Conservation (phyloP, 2,329 filamentous ascomycete species). For the Claviceps purpurea region DNA sequence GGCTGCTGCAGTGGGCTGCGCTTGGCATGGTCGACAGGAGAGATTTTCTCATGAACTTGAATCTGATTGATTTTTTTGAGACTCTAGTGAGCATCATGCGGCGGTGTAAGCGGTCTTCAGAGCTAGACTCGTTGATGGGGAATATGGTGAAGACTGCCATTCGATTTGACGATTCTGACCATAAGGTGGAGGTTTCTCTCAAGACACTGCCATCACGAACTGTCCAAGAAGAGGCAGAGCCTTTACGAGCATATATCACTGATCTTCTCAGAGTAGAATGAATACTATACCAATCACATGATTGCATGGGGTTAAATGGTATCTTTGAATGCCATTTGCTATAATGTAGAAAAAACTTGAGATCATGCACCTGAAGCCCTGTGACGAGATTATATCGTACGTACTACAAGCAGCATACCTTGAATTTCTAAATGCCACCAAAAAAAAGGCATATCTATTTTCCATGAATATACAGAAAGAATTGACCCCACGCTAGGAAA, state of each 20-base stretch:
- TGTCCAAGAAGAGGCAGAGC: slow-evolving; percentile 36
- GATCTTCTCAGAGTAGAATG: slow-evolving; percentile 22
- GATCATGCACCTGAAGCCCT: too few relatives aligned
- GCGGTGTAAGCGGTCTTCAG: slow-evolving; percentile 21
- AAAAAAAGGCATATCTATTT: too few relatives aligned
- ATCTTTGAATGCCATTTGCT: too few relatives aligned
- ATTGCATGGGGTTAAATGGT: background rate
- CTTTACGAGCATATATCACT: slow-evolving; percentile 30
- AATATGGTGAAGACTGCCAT: slow-evolving; percentile 29
- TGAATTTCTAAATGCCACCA: too few relatives aligned
- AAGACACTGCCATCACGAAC: slow-evolving; percentile 32
- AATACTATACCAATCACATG: background rate
- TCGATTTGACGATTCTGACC: slow-evolving; percentile 26
- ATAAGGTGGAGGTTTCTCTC: slow-evolving; percentile 24
- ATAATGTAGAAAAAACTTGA: too few relatives aligned
- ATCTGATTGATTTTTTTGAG: slow-evolving; percentile 40
- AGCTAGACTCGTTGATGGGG: slow-evolving; percentile 23
- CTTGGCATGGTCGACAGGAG: slow-evolving; percentile 36
- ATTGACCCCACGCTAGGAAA: too few relatives aligned
- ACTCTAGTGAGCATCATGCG: slow-evolving; percentile 34
- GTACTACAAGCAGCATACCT: too few relatives aligned
- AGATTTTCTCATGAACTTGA: slow-evolving; percentile 37
- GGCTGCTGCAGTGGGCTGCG: slow-evolving; percentile 37
- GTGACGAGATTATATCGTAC: too few relatives aligned
- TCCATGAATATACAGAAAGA: too few relatives aligned